Evolutionary conservation across 306 rosid species (phyloP), one percentile per base, ranked within the genome.

Genomic region (Albizia julibrissin): DNA sequence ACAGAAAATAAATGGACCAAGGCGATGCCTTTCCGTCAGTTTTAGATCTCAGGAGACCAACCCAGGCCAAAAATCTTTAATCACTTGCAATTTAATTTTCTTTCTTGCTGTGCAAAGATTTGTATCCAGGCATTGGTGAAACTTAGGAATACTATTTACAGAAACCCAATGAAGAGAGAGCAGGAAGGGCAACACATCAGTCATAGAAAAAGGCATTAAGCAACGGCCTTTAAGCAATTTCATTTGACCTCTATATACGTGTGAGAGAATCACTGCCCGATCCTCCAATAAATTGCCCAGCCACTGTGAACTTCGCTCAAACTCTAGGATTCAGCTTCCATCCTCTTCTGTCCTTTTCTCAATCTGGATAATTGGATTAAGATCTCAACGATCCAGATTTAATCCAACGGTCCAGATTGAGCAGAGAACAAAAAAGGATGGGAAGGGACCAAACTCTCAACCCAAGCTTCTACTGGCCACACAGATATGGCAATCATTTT

Each of bases 181-280:
- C 59, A 68, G 3, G 44, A 3, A 5, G 77, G 71, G 3, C 26
- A 19, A 3, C 69, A 69, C 52, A 82, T 71, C 6, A 44, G 22
- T 74, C 82, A 82, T 75, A 64, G 49, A 72, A 42, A 16, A 42
- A 79, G 84, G 88, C 82, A 79, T 74, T 77, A 76, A 76, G 68
- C 85, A 69, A 49, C 86, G 72, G 85, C 81, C 88, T 81, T 88
- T 85, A 88, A 91, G 79, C 84, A 85, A 86, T 84, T 86, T 86
- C 89, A 84, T 82, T 85, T 83, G 87, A 86, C 82, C 84, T 88
- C 89, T 82, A 61, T 87, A 82, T 77, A 80, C 58, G 81, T 52
- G 85, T 40, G 77, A 42, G 88, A 78, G 79, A 82, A 76, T 79
- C 82, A 77, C 89, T 84, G 80, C 88, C 94, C 71, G 86, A 86